Evolutionary conservation across 2,329 filamentous ascomycete genomes (phyloP), one percentile per base, ranked within the genome.

Genomic region (Bipolaris cookei): DNA sequence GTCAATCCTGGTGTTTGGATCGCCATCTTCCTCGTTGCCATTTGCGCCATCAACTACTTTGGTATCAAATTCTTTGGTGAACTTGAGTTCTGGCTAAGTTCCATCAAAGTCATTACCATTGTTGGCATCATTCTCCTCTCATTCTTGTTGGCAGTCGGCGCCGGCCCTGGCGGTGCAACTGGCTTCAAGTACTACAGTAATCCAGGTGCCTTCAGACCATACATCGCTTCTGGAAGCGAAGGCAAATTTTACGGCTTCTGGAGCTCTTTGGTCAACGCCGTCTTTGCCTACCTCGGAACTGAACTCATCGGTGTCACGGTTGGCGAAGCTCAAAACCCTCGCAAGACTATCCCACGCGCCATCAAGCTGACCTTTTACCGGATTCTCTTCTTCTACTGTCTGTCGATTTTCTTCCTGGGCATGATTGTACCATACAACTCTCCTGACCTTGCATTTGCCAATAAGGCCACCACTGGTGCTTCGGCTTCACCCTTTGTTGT

Each of bases 1-100:
- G 82, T 94, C 54, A 93, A 94, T 69, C 88, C 90, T 0, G 91
- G 90, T 48, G 89, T 94, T 11, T 95, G 87, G 78, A 92, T 96
- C 54, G 83, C 91, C 37, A 82, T 82, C 16, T 81, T 82, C 68
- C 65, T 82, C 8, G 67, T 80, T 11, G 64, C 71, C 16, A 81
- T 82, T 44, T 61, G 79, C 13, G 55, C 56, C 18, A 80, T 81
- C 71, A 82, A 81, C 57, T 80, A 80, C 64, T 77, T 81, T 35
- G 84, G 90, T 49, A 87, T 93, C 71, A 80, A 79, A 76, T 79
- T 80, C 62, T 81, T 81, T 49, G 79, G 79, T 54, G 80, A 82
- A 63, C 75, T 82, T 25, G 80, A 82, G 57, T 82, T 82, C 69
- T 81, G 78, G 77, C 76, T 82, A 3, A 79, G 77, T 43, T 76